Percentiles rank a stretch among this genome's conserved stretches.
Conservation (phyloP, 441 rosid genomes). For the Brassica balearica region DNA sequence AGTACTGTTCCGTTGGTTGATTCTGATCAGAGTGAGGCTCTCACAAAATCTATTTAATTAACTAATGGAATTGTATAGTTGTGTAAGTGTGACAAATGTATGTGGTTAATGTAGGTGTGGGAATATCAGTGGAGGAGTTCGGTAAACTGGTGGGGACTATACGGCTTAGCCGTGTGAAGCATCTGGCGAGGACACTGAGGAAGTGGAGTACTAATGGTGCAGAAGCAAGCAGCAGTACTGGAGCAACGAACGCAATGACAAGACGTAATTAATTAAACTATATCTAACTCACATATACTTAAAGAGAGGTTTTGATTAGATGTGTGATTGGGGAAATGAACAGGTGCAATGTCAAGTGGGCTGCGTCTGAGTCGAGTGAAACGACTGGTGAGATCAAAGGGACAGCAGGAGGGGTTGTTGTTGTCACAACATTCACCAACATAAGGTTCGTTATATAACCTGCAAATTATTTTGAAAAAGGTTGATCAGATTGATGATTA, state of each 20-base stretch:
- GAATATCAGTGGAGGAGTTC: conserved; percentile 56
- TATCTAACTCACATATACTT: neutral
- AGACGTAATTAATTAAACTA: conserved; percentile 55
- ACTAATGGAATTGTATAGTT: neutral
- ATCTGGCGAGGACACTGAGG: conserved; percentile 71
- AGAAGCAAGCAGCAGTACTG: conserved; percentile 23
- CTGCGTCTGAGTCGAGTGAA: conserved; percentile 76
- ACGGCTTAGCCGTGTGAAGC: conserved; percentile 75
- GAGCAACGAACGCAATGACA: conserved; percentile 41
- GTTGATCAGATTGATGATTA: neutral
- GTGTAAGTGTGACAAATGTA: neutral
- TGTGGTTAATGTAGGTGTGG: conserved; percentile 53
- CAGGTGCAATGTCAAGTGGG: conserved; percentile 65
- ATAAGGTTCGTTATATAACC: conserved; percentile 23
- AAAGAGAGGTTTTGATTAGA: neutral
- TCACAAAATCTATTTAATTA: neutral
- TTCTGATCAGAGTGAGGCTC: conserved; percentile 30
- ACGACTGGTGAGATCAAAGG: conserved; percentile 62
- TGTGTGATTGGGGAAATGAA: neutral
- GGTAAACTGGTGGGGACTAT: conserved; percentile 58
- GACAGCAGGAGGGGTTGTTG: conserved; percentile 19
- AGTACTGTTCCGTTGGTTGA: conserved; percentile 35
- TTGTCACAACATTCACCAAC: conserved; percentile 19
- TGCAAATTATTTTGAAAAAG: neutral
- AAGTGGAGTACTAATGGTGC: conserved; percentile 38